phyloP scores from a whole-genome alignment of 1,284 basidiomycete species.

The Stygiomarasmius scandens region DNA sequence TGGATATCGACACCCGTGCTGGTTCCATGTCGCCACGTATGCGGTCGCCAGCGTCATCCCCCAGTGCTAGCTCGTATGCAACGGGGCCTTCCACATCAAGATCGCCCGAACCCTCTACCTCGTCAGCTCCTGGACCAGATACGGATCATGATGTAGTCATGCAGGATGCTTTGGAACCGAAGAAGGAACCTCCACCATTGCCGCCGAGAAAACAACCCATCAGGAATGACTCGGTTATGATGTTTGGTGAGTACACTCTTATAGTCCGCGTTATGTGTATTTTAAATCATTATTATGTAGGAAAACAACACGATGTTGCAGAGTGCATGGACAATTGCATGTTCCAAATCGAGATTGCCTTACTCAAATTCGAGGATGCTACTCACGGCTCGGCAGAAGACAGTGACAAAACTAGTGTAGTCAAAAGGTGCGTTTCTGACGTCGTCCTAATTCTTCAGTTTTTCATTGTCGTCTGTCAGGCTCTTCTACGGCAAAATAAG shows the following conservation, averaged over 20 bases:
- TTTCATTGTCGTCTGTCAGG: conserved; percentile 39
- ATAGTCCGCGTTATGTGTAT: background rate
- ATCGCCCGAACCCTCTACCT: conserved; percentile 25
- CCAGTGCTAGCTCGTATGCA: conserved; percentile 44
- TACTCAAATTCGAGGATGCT: conserved; percentile 72
- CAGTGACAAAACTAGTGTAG: conserved; percentile 69
- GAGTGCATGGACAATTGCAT: conserved; percentile 99
- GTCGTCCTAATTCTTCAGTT: background rate
- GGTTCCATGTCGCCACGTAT: conserved; percentile 35
- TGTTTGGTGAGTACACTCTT: conserved; percentile 70
- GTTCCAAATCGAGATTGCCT: conserved; percentile 95
- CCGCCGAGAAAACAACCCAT: conserved; percentile 61
- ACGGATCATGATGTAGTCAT: conserved; percentile 46
- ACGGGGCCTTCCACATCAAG: conserved; percentile 29
- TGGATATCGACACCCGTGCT: conserved; percentile 51
- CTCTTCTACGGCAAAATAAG: conserved; percentile 88
- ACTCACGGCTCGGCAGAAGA: conserved; percentile 42
- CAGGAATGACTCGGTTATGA: conserved; percentile 74
- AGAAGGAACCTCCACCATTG: conserved; percentile 55
- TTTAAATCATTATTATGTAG: conserved; percentile 38
- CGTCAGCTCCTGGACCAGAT: conserved; percentile 28
- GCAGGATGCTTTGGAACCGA: conserved; percentile 21
- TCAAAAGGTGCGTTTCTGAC: conserved; percentile 65
- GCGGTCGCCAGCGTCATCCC: conserved; percentile 51
- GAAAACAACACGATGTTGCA: conserved; percentile 97